A percentile compares a stretch with the other conserved stretches of the same genome.
Evolutionary conservation across 75 land plant genomes (phyloP).

Genomic region (Pinus taeda): DNA sequence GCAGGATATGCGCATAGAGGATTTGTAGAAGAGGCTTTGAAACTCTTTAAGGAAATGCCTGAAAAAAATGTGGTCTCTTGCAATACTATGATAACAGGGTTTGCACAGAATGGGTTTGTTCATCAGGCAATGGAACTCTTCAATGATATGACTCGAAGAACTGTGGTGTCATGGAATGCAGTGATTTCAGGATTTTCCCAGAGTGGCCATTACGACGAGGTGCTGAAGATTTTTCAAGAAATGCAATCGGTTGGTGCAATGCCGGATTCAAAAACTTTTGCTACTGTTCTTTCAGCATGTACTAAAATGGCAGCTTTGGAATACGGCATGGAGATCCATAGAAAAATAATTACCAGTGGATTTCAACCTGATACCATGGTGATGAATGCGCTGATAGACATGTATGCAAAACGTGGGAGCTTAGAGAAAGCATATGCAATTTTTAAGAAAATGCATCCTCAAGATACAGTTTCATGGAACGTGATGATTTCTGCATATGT

Average conservation of each 20-base stretch:
- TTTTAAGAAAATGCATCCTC: slow-evolving; percentile 19
- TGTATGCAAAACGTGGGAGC: slow-evolving; percentile 37
- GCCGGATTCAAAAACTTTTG: slow-evolving; percentile 14
- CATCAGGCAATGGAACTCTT: slow-evolving; percentile 16
- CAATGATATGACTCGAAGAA: slow-evolving; percentile 14
- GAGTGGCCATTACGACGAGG: slow-evolving; percentile 13
- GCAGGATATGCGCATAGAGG: neutral
- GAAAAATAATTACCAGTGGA: slow-evolving; percentile 14
- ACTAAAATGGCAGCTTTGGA: slow-evolving; percentile 5
- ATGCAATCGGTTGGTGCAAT: slow-evolving; percentile 16
- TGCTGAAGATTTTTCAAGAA: slow-evolving; percentile 13
- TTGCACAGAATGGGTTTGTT: slow-evolving; percentile 27
- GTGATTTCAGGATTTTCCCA: slow-evolving; percentile 20
- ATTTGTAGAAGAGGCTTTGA: neutral
- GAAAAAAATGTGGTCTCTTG: neutral
- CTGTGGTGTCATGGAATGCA: slow-evolving; percentile 20
- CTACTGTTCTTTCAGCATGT: slow-evolving; percentile 11
- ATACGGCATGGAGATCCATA: slow-evolving; percentile 12
- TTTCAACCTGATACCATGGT: slow-evolving; percentile 3
- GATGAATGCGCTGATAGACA: slow-evolving; percentile 28
- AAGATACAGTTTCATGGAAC: slow-evolving; percentile 49
- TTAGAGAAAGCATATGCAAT: slow-evolving; percentile 18
- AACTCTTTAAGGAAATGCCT: neutral
- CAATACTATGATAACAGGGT: slow-evolving; percentile 25
- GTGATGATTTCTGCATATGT: slow-evolving; percentile 34